These are phyloP conservation scores for Sedum album DNA, from an alignment of 164 flowering plant species.

Conservation along the genomic window DNA sequence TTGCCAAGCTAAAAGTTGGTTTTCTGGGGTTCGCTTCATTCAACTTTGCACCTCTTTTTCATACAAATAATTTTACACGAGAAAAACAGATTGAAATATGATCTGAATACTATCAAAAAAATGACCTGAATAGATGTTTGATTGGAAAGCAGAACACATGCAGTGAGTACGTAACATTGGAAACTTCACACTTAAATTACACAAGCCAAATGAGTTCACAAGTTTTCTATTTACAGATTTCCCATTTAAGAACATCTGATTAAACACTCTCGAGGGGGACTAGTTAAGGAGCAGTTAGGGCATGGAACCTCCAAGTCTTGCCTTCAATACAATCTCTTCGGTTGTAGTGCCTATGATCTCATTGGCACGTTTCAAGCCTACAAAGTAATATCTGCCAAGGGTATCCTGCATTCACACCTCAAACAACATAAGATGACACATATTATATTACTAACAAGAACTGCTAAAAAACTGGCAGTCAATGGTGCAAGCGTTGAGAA, in stretches of 20 bases:
- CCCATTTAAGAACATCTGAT: background rate
- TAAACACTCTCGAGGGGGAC: too few relatives aligned
- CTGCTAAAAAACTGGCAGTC: background rate
- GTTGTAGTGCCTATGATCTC: constrained; percentile 92
- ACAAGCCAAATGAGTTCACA: background rate
- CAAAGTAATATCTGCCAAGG: constrained; percentile 62
- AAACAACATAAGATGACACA: background rate
- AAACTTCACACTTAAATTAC: background rate
- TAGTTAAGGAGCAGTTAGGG: background rate
- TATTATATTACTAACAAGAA: too few relatives aligned
- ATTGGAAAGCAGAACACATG: background rate
- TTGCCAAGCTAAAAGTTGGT: background rate
- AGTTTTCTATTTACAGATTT: background rate
- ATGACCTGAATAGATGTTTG: too few relatives aligned
- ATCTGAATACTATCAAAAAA: too few relatives aligned
- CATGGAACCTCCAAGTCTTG: constrained; percentile 24
- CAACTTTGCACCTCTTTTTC: too few relatives aligned
- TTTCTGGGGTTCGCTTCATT: too few relatives aligned
- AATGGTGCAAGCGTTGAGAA: background rate
- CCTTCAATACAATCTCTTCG: constrained; percentile 81
- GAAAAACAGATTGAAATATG: background rate
- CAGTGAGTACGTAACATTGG: background rate
- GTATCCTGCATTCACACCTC: constrained; percentile 45
- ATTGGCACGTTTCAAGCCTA: constrained; percentile 74
- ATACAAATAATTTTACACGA: background rate